Evolutionary conservation across 441 rosid species (phyloP), one percentile per base, ranked within the genome.

Genomic region (Codiaeum variegatum): DNA sequence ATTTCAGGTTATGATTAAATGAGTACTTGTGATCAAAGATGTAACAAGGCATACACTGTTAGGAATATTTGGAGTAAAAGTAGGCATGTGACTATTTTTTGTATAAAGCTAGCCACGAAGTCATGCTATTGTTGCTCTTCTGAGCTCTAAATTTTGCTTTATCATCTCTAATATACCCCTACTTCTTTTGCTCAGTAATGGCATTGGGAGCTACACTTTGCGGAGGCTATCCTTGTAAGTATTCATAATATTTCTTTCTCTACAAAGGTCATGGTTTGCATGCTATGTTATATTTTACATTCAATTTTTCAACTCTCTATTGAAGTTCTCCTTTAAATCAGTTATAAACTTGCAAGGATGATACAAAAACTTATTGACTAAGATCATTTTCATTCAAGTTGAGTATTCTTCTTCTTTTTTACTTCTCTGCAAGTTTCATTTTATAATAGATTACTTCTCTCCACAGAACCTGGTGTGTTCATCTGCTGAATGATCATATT

Each of bases 201-300:
- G n/a, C n/a, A n/a, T n/a, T n/a, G n/a, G n/a, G n/a, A n/a, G n/a
- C 62, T 11, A 40, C 38, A 42, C 77, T 70, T 73, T 81, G 70
- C 66, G 12, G 46, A 82, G 60, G 76, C 81, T 81, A 75, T 83
- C 91, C 75, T 70, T 67, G 99, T 93, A 76, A 93, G 97, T 80
- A 63, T 77, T 66, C 47, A 40, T 67, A 46, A 16, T 66, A 32
- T 32, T 47, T 40, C 38, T 23, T 24, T 21, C 32, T 63, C 71
- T 47, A 36, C 13, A 29, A 55, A 49, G 73, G 70, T 61, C 31
- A 51, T 61, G 56, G 32, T 52, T 54, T 61, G 36, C 42, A 11
- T 32, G 24, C 47, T 42, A 42, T 52, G n/a, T 40, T 47, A 34
- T 47, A 10, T 32, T 32, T 32, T 32, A 32, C 34, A 32, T 32